Evolutionary conservation across 1,284 basidiomycete species (phyloP).

Genomic region (Hymenochaete sp.): DNA sequence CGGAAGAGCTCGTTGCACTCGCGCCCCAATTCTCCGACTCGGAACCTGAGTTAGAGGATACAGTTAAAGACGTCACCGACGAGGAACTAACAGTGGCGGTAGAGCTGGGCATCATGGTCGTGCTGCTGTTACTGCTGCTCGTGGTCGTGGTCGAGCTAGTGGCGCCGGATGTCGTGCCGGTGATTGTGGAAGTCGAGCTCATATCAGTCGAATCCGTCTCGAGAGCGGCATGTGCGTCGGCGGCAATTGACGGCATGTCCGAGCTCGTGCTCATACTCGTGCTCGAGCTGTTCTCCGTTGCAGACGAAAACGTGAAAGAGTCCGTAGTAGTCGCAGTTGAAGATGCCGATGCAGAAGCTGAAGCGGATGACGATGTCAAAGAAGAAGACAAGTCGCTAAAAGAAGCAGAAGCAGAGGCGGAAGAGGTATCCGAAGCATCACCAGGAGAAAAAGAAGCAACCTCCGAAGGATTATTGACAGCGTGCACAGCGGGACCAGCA

Average conservation of each 20-base stretch:
- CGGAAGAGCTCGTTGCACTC: background rate
- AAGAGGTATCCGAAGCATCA: background rate
- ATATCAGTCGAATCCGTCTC: conserved; percentile 13
- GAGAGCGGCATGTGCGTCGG: background rate
- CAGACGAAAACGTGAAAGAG: background rate
- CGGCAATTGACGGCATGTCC: background rate
- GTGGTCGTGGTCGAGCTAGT: no score
- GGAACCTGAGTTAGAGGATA: no score
- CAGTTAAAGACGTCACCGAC: conserved; percentile 14
- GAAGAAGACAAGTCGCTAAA: background rate
- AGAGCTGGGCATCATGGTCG: no score
- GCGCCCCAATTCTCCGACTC: background rate
- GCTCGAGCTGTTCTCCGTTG: background rate
- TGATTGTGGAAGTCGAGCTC: conserved; percentile 18
- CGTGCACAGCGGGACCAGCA: conserved; percentile 27
- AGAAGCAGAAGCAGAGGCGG: background rate
- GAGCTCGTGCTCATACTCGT: no score
- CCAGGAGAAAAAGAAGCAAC: conserved; percentile 15
- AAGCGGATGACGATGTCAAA: conserved; percentile 1
- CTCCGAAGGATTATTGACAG: conserved; percentile 10
- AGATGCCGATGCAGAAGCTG: background rate
- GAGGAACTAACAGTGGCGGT: conserved; percentile 13
- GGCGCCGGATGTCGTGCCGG: no score
- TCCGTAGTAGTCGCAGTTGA: conserved; percentile 3
- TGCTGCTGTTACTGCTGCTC: conserved; percentile 16